Conservation (phyloP, 2,329 filamentous ascomycete genomes). For the Ophiocordyceps australis region DNA sequence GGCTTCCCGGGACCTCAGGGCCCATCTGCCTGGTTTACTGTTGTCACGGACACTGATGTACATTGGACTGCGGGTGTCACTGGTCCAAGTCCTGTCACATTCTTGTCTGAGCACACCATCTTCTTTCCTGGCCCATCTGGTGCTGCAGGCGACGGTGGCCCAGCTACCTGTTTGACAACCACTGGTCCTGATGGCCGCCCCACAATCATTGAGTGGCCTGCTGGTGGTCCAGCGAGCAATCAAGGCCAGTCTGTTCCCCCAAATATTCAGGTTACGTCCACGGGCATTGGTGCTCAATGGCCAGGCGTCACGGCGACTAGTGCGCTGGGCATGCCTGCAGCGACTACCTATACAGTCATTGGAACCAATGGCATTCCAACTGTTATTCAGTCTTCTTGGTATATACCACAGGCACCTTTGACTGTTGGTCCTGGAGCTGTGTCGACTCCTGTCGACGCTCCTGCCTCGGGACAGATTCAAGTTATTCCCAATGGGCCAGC, state of each 20-base stretch:
- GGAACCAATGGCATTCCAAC: conserved; percentile 11
- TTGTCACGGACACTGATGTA: conserved; percentile 8
- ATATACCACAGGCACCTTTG: conserved; percentile 2
- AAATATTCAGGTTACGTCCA: conserved; percentile 3
- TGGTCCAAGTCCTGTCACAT: conserved; percentile 6
- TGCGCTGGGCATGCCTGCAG: not conserved
- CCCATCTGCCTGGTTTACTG: conserved; percentile 3
- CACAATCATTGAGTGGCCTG: conserved; percentile 7
- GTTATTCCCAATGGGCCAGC: not conserved
- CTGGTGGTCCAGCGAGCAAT: conserved; percentile 2
- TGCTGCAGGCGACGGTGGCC: not conserved
- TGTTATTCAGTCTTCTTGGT: conserved; percentile 9
- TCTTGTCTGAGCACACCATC: conserved; percentile 7
- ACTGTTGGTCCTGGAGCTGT: conserved; percentile 1
- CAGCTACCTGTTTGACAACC: conserved; percentile 6
- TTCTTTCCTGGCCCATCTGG: conserved; percentile 2
- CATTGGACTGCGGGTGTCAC: conserved; percentile 5
- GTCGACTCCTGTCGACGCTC: not conserved
- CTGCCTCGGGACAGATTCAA: not conserved
- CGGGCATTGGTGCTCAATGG: not conserved
- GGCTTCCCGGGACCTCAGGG: not conserved
- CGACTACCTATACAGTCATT: conserved; percentile 10
- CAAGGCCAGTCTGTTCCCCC: conserved; percentile 3
- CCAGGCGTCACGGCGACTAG: not conserved
- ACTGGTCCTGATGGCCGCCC: conserved; percentile 8